phyloP scores from a whole-genome alignment of 108 stramenopile genomes.

The Cylindrotheca closterium region DNA sequence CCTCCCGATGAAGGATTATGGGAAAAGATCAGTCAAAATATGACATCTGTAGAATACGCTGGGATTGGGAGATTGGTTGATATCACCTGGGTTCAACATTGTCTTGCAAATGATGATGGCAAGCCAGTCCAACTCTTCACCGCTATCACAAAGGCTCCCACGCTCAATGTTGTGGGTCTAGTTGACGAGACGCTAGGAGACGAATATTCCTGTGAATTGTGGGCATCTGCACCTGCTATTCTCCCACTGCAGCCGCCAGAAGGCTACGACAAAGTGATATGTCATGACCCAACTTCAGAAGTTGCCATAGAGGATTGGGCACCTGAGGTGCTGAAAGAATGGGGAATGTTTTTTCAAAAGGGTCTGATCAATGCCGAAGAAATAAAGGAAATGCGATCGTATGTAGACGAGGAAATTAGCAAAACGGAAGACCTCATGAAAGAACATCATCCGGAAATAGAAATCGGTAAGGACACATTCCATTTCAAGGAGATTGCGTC shows the following conservation, averaged over 20 bases:
- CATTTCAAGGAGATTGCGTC: conserved; percentile 52
- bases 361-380: neutral
- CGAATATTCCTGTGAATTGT: neutral
- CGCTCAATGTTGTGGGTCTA: neutral
- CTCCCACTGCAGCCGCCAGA: neutral
- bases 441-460: conserved; percentile 31
- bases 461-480: conserved; percentile 43
- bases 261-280: neutral
- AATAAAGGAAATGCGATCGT: neutral
- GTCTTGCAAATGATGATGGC: neutral
- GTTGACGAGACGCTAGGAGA: neutral
- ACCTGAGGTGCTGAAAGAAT: neutral
- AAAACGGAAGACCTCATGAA: neutral
- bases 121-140: neutral
- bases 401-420: neutral
- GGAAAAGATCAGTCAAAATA: neutral
- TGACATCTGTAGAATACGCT: neutral
- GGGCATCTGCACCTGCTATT: neutral
- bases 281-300: neutral
- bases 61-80: neutral
- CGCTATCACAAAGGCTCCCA: neutral
- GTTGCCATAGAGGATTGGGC: neutral
- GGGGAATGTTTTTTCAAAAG: neutral
- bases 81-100: neutral
- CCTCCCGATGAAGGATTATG: neutral